Percentiles rank a stretch among this genome's conserved stretches.
Evolutionary conservation across 768 basidiomycete species (phyloP).

Genomic region (Amanita phalloides): DNA sequence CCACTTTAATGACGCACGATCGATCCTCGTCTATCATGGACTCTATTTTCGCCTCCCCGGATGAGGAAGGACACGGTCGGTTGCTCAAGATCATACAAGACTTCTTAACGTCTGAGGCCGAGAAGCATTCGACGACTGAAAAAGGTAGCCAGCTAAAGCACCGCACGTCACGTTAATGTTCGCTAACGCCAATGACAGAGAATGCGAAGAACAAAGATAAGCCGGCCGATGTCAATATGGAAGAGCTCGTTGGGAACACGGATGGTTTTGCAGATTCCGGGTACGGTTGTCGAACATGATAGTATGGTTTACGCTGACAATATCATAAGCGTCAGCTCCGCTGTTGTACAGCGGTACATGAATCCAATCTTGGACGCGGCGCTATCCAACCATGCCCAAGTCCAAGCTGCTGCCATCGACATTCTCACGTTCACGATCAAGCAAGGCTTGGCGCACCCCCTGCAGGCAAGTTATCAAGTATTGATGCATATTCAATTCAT

Average conservation of each 20-base stretch:
- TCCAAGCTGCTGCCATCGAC: constrained; percentile 80
- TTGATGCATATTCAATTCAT: neutral
- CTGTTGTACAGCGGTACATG: constrained; percentile 89
- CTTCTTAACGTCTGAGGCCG: constrained; percentile 75
- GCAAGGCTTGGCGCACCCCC: constrained; percentile 91
- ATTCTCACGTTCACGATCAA: constrained; percentile 88
- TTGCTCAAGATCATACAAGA: constrained; percentile 86
- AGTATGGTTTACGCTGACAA: neutral
- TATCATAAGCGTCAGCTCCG: constrained; percentile 73
- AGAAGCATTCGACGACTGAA: constrained; percentile 63
- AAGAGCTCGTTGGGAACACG: constrained; percentile 89
- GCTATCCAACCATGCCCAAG: constrained; percentile 54
- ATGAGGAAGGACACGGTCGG: constrained; percentile 62
- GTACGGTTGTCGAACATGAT: constrained; percentile 33
- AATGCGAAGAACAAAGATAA: constrained; percentile 33
- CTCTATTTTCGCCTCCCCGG: constrained; percentile 65
- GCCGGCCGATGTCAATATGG: constrained; percentile 65
- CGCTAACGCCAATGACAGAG: constrained; percentile 18
- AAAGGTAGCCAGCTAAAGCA: constrained; percentile 33
- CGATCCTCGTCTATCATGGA: constrained; percentile 83
- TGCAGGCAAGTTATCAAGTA: constrained; percentile 46
- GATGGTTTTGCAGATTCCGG: constrained; percentile 96
- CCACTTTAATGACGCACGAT: constrained; percentile 79
- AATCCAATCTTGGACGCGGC: constrained; percentile 73
- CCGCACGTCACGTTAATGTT: neutral